phyloP scores from a whole-genome alignment of 192 early-diverging fungal species.

The Funneliformis geosporum region DNA sequence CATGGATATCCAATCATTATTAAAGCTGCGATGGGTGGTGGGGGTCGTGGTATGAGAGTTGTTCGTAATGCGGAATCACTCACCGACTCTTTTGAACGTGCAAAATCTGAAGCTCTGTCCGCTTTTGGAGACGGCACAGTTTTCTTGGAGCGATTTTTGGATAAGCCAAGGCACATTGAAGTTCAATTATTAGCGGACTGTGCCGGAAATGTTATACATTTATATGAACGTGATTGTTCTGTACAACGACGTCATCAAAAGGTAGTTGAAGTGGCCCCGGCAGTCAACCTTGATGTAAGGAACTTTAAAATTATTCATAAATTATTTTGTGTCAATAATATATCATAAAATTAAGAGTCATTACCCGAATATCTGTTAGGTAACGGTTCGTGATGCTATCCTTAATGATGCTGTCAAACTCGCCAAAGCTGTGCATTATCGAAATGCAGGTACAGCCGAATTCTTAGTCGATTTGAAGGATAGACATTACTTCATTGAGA shows the following conservation, averaged over 20 bases:
- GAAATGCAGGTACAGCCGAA: slow-evolving; percentile 96
- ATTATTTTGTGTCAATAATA: background rate
- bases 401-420: slow-evolving; percentile 90
- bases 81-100: slow-evolving; percentile 79
- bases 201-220: slow-evolving; percentile 83
- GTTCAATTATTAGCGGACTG: slow-evolving; percentile 91
- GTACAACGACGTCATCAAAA: slow-evolving; percentile 98
- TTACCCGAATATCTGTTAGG: background rate
- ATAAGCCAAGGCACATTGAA: slow-evolving; percentile 94
- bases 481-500: slow-evolving; percentile 96
- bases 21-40: slow-evolving; percentile 97
- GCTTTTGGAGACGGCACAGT: slow-evolving; percentile 97
- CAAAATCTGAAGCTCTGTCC: slow-evolving; percentile 82
- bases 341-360: background rate
- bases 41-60: slow-evolving; percentile 96
- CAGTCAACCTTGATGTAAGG: slow-evolving; percentile 62
- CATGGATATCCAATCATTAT: slow-evolving; percentile 94
- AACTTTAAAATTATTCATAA: background rate
- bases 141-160: slow-evolving; percentile 92
- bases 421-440: slow-evolving; percentile 84
- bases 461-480: slow-evolving; percentile 89
- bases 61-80: slow-evolving; percentile 74
- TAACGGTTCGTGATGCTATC: slow-evolving; percentile 71
- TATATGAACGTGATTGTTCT: slow-evolving; percentile 96
- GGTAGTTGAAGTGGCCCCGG: slow-evolving; percentile 91